Conservation (phyloP, 2,329 filamentous ascomycete genomes). For the Penicillium nordicum region DNA sequence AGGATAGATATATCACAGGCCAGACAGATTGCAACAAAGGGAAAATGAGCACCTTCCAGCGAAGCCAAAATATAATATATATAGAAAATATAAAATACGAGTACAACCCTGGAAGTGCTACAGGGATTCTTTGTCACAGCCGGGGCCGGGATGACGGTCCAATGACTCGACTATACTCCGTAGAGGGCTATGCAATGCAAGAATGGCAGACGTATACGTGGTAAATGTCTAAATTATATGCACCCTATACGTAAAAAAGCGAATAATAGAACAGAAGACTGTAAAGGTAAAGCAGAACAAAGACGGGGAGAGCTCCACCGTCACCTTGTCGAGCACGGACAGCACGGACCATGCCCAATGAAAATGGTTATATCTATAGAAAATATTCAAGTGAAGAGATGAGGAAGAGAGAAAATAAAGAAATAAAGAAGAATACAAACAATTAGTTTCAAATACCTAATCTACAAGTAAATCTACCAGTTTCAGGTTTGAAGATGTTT, state of each 20-base stretch:
- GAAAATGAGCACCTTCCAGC: neutral
- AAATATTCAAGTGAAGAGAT: neutral
- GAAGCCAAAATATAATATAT: too few relatives aligned
- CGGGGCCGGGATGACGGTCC: neutral
- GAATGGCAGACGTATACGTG: neutral
- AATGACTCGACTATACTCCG: neutral
- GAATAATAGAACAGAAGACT: neutral
- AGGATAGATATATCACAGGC: neutral
- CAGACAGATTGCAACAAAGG: neutral
- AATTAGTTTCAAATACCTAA: neutral
- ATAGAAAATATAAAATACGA: neutral
- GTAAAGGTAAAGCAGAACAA: neutral
- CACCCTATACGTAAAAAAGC: neutral
- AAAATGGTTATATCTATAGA: neutral
- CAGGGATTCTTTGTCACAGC: neutral
- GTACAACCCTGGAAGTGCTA: neutral
- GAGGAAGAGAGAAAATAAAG: neutral
- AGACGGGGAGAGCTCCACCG: conserved; percentile 9
- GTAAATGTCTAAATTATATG: neutral
- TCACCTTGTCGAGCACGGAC: conserved; percentile 17
- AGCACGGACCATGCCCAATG: conserved; percentile 14
- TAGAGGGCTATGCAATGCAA: neutral
- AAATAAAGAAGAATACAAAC: neutral
- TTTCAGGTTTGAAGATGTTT: neutral
- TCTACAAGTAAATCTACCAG: neutral